A percentile compares a stretch with the other conserved stretches of the same genome.
These are phyloP conservation scores for Parafenestella ontariensis DNA, from an alignment of 2,329 filamentous ascomycete genomes.

Conservation along the genomic window DNA sequence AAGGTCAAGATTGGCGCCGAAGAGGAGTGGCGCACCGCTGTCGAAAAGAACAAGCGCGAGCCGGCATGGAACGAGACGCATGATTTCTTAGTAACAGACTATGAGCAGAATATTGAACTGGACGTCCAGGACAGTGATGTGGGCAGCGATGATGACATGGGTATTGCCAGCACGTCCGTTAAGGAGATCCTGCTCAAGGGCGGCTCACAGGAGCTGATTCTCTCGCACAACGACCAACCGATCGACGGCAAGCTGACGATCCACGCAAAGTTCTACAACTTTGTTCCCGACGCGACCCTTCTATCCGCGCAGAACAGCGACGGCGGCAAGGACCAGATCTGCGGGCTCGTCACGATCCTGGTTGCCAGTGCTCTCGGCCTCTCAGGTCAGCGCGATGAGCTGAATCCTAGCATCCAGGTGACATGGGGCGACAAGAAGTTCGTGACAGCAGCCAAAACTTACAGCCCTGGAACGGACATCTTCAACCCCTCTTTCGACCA, in stretches of 20 bases:
- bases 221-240: conserved; percentile 49
- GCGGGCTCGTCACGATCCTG: conserved; percentile 54
- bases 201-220: conserved; percentile 51
- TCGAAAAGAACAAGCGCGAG: conserved; percentile 52
- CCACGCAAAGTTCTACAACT: conserved; percentile 52
- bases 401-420: conserved; percentile 57
- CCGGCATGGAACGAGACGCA: conserved; percentile 59
- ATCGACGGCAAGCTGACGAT: conserved; percentile 49
- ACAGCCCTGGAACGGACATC: conserved; percentile 56
- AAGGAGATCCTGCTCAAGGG: conserved; percentile 53
- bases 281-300: conserved; percentile 46
- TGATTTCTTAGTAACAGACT: conserved; percentile 57
- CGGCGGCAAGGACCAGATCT: conserved; percentile 38
- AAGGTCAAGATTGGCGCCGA: conserved; percentile 55
- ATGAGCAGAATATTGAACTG: conserved; percentile 52
- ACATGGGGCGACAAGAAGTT: conserved; percentile 53
- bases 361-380: conserved; percentile 53
- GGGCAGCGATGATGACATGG: conserved; percentile 54
- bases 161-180: conserved; percentile 51
- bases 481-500: conserved; percentile 59
- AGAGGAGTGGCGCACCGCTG: conserved; percentile 53
- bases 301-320: conserved; percentile 39
- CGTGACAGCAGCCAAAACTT: conserved; percentile 52
- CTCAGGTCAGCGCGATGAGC: conserved; percentile 52
- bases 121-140: conserved; percentile 57